These are phyloP conservation scores for Huntiella bhutanensis DNA, from an alignment of 2,329 filamentous ascomycete genomes.

Conservation along the genomic window DNA sequence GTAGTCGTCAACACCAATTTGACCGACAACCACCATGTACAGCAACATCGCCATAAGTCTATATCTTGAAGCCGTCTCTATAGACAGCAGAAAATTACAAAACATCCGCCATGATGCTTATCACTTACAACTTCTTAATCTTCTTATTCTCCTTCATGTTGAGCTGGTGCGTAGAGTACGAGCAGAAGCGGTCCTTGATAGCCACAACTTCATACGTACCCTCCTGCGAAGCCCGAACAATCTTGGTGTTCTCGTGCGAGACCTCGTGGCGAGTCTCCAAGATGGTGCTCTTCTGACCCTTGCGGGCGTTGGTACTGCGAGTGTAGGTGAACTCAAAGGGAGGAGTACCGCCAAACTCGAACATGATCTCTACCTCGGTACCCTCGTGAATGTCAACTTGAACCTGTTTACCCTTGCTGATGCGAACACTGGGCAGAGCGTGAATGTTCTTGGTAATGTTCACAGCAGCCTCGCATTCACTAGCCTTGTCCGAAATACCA, in stretches of 20 bases:
- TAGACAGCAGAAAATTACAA: background rate
- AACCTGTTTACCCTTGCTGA: constrained; percentile 64
- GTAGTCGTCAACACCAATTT: background rate
- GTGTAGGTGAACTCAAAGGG: constrained; percentile 98
- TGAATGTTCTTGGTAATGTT: constrained; percentile 72
- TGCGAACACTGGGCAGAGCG: constrained; percentile 74
- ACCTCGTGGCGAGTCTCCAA: constrained; percentile 82
- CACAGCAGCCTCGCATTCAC: constrained; percentile 65
- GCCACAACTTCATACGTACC: constrained; percentile 94
- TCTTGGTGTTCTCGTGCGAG: constrained; percentile 64
- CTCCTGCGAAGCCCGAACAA: constrained; percentile 72
- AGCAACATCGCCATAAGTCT: background rate
- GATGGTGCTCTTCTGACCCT: constrained; percentile 58
- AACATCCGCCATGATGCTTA: background rate
- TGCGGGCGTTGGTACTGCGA: constrained; percentile 66
- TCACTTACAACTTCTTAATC: constrained; percentile 10
- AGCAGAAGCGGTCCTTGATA: constrained; percentile 85
- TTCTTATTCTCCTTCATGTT: constrained; percentile 28
- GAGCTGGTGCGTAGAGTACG: constrained; percentile 56
- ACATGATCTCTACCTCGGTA: constrained; percentile 78
- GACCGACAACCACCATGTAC: background rate
- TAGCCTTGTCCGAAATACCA: constrained; percentile 69
- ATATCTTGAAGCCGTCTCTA: background rate
- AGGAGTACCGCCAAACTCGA: constrained; percentile 87
- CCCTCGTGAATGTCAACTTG: constrained; percentile 93